Percentiles rank a stretch among this genome's conserved stretches.
Conservation (phyloP, 495 filamentous ascomycete genomes). For the Antarctomyces pellizariae region DNA sequence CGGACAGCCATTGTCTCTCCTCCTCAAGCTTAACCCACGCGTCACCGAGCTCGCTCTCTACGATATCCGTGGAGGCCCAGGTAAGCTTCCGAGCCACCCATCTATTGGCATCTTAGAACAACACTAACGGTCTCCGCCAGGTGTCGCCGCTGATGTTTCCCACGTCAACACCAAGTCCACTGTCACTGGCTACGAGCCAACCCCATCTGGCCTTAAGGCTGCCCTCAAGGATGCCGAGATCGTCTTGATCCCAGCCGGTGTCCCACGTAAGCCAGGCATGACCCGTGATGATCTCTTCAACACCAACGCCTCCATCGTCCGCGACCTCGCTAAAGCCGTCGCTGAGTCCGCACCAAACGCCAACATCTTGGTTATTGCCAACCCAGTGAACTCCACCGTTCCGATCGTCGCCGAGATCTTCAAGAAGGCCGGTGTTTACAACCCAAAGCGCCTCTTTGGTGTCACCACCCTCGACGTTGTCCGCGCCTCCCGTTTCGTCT, state of each 20-base stretch:
- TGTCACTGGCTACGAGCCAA: conserved; percentile 72
- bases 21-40: conserved; percentile 93
- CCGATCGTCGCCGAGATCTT: conserved; percentile 92
- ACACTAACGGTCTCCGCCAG: conserved; percentile 20
- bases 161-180: conserved; percentile 98
- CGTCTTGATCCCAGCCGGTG: conserved; percentile 92
- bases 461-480: conserved; percentile 98
- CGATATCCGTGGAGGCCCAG: conserved; percentile 85
- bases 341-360: conserved; percentile 77
- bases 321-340: conserved; percentile 88
- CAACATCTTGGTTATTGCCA: conserved; percentile 92
- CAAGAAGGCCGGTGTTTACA: conserved; percentile 84
- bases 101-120: conserved; percentile 4
- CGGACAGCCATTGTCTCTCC: conserved; percentile 88
- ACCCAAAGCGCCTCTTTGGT: conserved; percentile 96
- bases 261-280: conserved; percentile 98
- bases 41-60: conserved; percentile 74
- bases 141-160: conserved; percentile 90
- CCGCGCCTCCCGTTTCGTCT: conserved; percentile 92
- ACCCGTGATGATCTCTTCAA: conserved; percentile 99
- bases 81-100: conserved; percentile 26
- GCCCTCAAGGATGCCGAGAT: conserved; percentile 72
- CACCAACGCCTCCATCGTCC: conserved; percentile 98
- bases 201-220: conserved; percentile 44
- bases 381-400: conserved; percentile 98